phyloP scores from a whole-genome alignment of 331 rosid genomes.

The Acacia concinna region DNA sequence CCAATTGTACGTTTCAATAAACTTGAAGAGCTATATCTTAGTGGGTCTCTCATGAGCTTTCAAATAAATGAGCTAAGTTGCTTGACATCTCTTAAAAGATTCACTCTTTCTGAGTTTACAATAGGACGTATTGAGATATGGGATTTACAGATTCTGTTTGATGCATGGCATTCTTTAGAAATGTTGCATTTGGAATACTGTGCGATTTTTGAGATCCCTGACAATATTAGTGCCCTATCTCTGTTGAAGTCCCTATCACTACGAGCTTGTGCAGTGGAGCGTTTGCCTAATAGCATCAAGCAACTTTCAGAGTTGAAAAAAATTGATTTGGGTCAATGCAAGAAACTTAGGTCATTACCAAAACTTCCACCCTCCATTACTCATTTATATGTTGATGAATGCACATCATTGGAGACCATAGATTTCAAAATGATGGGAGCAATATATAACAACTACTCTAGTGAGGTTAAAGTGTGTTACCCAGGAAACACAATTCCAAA shows the following conservation, averaged over 20 bases:
- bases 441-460: neutral
- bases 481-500: neutral
- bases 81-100: neutral
- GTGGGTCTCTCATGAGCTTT: neutral
- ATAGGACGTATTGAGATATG: neutral
- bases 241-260: neutral
- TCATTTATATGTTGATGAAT: neutral
- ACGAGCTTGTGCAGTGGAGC: neutral
- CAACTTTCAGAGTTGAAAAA: neutral
- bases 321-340: neutral
- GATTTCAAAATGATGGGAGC: neutral
- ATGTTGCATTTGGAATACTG: neutral
- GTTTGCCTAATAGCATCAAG: neutral
- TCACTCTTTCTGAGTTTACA: rapidly evolving
- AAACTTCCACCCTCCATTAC: neutral
- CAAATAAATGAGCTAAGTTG: neutral
- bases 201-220: neutral
- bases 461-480: neutral
- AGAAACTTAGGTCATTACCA: neutral
- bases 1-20: neutral
- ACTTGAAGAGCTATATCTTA: neutral
- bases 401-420: neutral
- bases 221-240: neutral
- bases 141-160: neutral
- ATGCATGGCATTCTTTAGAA: neutral